Conservation (phyloP, 768 basidiomycete genomes). For the Mycena kentingensis region DNA sequence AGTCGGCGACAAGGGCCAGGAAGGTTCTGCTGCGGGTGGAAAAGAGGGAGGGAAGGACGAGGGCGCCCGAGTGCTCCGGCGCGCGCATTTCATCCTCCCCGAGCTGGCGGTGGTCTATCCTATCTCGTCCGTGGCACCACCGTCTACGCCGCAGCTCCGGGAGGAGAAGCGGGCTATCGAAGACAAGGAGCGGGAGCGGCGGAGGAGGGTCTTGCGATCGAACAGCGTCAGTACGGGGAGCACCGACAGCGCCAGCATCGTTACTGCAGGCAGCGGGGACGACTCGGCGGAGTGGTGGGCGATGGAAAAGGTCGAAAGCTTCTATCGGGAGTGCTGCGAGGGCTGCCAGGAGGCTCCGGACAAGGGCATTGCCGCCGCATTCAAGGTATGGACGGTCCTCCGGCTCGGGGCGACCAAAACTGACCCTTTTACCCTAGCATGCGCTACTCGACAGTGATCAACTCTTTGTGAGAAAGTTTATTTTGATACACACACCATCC, state of each 20-base stretch:
- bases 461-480: too few relatives aligned
- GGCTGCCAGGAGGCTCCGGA: constrained; percentile 75
- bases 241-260: too few relatives aligned
- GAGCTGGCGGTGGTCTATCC: constrained; percentile 87
- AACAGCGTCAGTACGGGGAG: constrained; percentile 34
- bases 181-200: constrained; percentile 68
- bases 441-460: too few relatives aligned
- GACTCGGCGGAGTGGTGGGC: constrained; percentile 77
- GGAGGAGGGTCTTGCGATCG: constrained; percentile 64
- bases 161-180: constrained; percentile 84
- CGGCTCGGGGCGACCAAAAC: neutral
- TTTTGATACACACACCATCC: too few relatives aligned
- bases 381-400: constrained; percentile 54
- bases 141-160: constrained; percentile 73
- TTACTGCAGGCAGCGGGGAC: constrained; percentile 13
- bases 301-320: constrained; percentile 77
- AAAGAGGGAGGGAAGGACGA: neutral
- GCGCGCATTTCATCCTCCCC: constrained; percentile 90
- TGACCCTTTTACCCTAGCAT: constrained; percentile 38
- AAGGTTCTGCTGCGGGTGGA: neutral
- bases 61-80: constrained; percentile 76
- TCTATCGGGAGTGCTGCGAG: constrained; percentile 83
- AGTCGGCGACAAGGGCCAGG: neutral
- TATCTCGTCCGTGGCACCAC: constrained; percentile 81
- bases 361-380: constrained; percentile 59